A percentile compares a stretch with the other conserved stretches of the same genome.
Evolutionary conservation across 345 rosid genomes (phyloP).

Genomic region (Hypericum perforatum): DNA sequence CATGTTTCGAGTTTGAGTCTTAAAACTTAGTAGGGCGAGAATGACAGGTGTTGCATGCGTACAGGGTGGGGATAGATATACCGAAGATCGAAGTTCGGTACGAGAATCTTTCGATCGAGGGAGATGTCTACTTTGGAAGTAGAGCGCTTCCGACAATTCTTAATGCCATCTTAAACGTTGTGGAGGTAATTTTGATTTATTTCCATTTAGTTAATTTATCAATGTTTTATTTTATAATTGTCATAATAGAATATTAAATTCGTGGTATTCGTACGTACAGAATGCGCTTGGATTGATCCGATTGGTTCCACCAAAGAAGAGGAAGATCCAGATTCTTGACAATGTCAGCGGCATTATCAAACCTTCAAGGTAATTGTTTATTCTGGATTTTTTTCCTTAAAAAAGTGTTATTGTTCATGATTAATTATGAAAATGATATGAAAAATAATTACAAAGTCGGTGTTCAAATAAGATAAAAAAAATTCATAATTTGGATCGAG

Average conservation of each 20-base stretch:
- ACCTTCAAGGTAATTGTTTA: slow-evolving; percentile 37
- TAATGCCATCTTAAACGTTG: slow-evolving; percentile 25
- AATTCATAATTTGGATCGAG: too few species aligned
- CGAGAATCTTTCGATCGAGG: slow-evolving; percentile 29
- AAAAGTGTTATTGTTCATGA: too few species aligned
- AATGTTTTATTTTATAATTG: too few species aligned
- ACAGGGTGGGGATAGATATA: slow-evolving; percentile 32
- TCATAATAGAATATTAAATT: neutral
- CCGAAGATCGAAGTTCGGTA: slow-evolving; percentile 35
- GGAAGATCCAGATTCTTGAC: slow-evolving; percentile 30
- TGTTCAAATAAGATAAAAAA: too few species aligned
- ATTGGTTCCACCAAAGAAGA: slow-evolving; percentile 40
- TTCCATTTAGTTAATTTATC: too few species aligned
- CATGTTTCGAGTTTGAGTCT: neutral
- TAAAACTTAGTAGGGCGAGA: too few species aligned
- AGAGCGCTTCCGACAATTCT: slow-evolving; percentile 36
- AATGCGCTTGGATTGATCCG: slow-evolving; percentile 28
- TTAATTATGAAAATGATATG: too few species aligned
- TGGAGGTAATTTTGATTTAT: slow-evolving; percentile 19
- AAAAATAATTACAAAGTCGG: too few species aligned
- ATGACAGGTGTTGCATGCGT: too few species aligned
- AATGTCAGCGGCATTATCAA: slow-evolving; percentile 35
- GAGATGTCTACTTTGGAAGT: slow-evolving; percentile 31
- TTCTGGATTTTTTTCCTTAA: neutral
- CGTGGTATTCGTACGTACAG: slow-evolving; percentile 16